Evolutionary conservation across 208 protist genomes (phyloP).

Genomic region (Acanthamoeba lenticulata): DNA sequence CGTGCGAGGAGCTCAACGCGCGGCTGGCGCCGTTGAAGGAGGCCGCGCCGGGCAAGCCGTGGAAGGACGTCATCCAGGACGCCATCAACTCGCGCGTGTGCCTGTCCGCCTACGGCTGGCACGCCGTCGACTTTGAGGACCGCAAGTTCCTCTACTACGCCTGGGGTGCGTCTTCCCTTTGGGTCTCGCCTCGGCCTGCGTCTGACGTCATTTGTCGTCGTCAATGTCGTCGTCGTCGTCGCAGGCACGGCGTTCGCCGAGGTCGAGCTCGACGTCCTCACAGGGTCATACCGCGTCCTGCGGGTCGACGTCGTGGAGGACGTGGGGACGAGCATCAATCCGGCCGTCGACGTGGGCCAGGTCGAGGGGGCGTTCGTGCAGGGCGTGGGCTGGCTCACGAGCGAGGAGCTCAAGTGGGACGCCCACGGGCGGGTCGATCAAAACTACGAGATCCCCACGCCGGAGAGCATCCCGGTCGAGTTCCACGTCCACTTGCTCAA

Average conservation of each 20-base stretch:
- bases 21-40: background rate
- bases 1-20: background rate
- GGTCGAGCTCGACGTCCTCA: conserved; percentile 88
- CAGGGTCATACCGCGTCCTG: conserved; percentile 81
- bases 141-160: background rate
- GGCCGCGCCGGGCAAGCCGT: background rate
- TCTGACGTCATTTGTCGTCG: too few relatives aligned
- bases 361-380: conserved; percentile 86
- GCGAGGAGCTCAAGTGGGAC: conserved; percentile 73
- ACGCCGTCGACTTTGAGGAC: background rate
- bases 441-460: conserved; percentile 81
- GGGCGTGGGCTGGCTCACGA: conserved; percentile 79
- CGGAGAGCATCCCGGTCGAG: conserved; percentile 87
- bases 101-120: background rate
- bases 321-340: conserved; percentile 84
- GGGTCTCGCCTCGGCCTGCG: too few relatives aligned
- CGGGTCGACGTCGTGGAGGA: conserved; percentile 86
- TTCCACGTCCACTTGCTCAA: conserved; percentile 88
- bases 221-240: background rate
- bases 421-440: background rate
- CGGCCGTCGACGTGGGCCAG: conserved; percentile 88
- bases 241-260: conserved; percentile 76
- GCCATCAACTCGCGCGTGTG: background rate
- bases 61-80: background rate
- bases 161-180: too few relatives aligned